A percentile compares a stretch with the other conserved stretches of the same genome.
These are phyloP conservation scores for Umbilicaria muhlenbergii DNA, from an alignment of 495 filamentous ascomycete species.

Conservation along the genomic window DNA sequence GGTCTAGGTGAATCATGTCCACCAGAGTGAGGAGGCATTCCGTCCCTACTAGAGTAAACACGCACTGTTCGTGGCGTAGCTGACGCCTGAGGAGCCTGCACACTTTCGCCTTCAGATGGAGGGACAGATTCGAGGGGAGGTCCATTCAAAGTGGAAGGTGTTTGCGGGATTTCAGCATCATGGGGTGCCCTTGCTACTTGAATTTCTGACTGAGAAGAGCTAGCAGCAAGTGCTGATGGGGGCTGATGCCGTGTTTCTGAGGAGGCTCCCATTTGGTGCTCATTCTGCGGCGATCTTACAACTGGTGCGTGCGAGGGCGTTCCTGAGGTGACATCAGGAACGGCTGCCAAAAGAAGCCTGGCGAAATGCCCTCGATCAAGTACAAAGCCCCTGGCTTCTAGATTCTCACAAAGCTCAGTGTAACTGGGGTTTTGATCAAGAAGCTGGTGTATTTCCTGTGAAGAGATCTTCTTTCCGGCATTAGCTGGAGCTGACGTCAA, in stretches of 20 bases:
- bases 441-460: slow-evolving; percentile 22
- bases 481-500: slow-evolving; percentile 15
- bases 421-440: slow-evolving; percentile 33
- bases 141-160: no score
- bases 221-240: background rate
- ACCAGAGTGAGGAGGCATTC: no score
- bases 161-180: no score
- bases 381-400: slow-evolving; percentile 27
- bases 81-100: no score
- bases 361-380: slow-evolving; percentile 31
- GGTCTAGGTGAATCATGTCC: no score
- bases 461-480: slow-evolving; percentile 12
- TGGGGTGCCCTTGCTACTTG: no score
- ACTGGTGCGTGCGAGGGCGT: background rate
- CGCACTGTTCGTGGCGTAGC: no score
- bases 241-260: background rate
- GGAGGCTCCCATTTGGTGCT: background rate
- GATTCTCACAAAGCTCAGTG: slow-evolving; percentile 28
- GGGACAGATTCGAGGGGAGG: no score
- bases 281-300: slow-evolving; percentile 5
- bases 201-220: background rate
- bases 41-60: no score
- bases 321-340: slow-evolving; percentile 20
- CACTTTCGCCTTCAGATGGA: no score
- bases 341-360: slow-evolving; percentile 24